A percentile compares a stretch with the other conserved stretches of the same genome.
Evolutionary conservation across 495 filamentous ascomycete species (phyloP).

Genomic region (Neurospora sublineolata): DNA sequence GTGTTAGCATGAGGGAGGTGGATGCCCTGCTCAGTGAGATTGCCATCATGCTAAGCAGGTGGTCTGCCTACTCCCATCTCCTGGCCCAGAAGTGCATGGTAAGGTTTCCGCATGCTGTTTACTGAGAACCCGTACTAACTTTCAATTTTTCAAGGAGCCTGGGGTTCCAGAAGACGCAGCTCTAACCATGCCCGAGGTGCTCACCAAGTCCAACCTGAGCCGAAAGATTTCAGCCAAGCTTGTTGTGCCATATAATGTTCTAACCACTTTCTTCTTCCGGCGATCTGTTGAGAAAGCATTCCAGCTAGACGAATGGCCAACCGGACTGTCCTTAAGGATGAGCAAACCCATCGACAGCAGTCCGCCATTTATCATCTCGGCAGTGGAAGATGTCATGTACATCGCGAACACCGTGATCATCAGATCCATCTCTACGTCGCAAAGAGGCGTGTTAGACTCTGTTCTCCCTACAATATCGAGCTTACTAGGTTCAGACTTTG

Average conservation of each 20-base stretch:
- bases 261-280: conserved; percentile 93
- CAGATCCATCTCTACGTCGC: conserved; percentile 74
- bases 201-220: conserved; percentile 61
- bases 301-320: conserved; percentile 90
- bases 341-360: conserved; percentile 55
- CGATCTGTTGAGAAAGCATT: conserved; percentile 94
- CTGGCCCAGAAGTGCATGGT: conserved; percentile 73
- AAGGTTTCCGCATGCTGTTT: conserved; percentile 19
- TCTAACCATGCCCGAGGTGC: conserved; percentile 52
- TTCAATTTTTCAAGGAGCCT: conserved; percentile 28
- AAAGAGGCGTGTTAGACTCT: conserved; percentile 57
- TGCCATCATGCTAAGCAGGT: conserved; percentile 80
- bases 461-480: conserved; percentile 72
- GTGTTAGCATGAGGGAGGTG: conserved; percentile 89
- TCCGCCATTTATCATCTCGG: conserved; percentile 84
- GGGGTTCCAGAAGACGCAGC: conserved; percentile 31
- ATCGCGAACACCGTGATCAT: conserved; percentile 87
- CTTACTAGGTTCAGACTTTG: conserved; percentile 84
- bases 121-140: conserved; percentile 6
- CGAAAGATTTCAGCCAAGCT: conserved; percentile 66
- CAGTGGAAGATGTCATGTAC: conserved; percentile 98
- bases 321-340: conserved; percentile 61
- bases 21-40: conserved; percentile 78
- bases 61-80: conserved; percentile 88
- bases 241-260: conserved; percentile 64